Conservation (phyloP, 768 basidiomycete genomes). For the Lactifluus volemus region DNA sequence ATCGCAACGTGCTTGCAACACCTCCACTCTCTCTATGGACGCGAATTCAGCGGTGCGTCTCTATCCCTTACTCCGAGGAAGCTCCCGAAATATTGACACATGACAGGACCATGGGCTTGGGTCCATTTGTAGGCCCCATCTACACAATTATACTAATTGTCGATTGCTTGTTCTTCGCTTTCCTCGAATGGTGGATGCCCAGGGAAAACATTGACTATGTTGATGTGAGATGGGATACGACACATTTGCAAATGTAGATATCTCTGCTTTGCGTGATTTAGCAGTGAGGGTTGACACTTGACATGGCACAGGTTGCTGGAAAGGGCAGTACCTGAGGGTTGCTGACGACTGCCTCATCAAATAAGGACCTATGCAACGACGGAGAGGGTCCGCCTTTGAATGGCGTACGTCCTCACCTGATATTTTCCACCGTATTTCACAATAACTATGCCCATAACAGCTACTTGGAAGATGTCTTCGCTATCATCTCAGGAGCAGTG, state of each 20-base stretch:
- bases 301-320: conserved; percentile 1
- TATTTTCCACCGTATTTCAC: background rate
- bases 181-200: conserved; percentile 82
- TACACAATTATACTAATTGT: conserved; percentile 84
- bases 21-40: conserved; percentile 66
- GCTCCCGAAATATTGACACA: background rate
- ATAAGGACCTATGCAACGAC: background rate
- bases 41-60: conserved; percentile 58
- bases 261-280: background rate
- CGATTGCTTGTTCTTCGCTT: conserved; percentile 77
- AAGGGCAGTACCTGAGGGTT: background rate
- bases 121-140: conserved; percentile 76
- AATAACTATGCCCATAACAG: background rate
- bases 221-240: conserved; percentile 48
- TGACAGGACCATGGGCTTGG: conserved; percentile 64
- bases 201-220: conserved; percentile 72
- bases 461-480: background rate
- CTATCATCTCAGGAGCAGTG: background rate
- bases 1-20: conserved; percentile 53
- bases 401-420: background rate
- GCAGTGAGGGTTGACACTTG: background rate
- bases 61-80: background rate
- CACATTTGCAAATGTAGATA: conserved; percentile 26
- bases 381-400: background rate
- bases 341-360: background rate